Percentiles rank a stretch among this genome's conserved stretches.
These are phyloP conservation scores for Aspergillus arachidicola DNA, from an alignment of 2,329 filamentous ascomycete genomes.

Conservation along the genomic window DNA sequence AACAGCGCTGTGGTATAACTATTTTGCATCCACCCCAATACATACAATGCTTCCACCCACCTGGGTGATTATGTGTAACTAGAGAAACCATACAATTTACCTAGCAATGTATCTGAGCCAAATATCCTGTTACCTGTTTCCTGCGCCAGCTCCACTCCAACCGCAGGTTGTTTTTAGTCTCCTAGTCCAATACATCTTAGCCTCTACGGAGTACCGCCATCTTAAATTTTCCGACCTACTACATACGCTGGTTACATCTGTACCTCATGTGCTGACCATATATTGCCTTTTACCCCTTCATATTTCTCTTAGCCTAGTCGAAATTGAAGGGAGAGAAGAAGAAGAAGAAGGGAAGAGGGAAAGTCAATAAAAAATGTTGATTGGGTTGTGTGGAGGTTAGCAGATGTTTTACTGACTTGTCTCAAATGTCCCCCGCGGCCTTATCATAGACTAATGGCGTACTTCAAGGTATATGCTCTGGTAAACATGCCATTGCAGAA, in stretches of 20 bases:
- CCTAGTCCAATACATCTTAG: neutral
- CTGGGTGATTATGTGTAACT: neutral
- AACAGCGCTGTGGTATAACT: too few species aligned
- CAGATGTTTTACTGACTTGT: constrained; percentile 7
- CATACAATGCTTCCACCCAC: neutral
- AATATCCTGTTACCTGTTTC: neutral
- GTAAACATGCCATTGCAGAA: constrained; percentile 85
- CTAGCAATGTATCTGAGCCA: neutral
- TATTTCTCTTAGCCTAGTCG: neutral
- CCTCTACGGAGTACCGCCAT: neutral
- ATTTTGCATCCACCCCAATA: neutral
- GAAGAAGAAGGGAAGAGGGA: neutral
- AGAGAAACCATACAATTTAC: neutral
- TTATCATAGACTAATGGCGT: constrained; percentile 18
- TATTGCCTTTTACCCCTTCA: neutral
- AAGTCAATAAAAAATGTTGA: constrained; percentile 44
- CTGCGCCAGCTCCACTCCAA: neutral
- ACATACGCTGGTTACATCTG: neutral
- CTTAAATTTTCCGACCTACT: neutral
- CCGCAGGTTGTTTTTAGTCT: neutral
- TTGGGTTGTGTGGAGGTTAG: constrained; percentile 55
- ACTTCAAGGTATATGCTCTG: constrained; percentile 78
- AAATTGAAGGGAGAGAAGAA: neutral
- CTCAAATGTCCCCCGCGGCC: neutral
- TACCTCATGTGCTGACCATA: neutral